Evolutionary conservation across 306 rosid species (phyloP), one percentile per base, ranked within the genome.

Genomic region (Medicago ruthenica): DNA sequence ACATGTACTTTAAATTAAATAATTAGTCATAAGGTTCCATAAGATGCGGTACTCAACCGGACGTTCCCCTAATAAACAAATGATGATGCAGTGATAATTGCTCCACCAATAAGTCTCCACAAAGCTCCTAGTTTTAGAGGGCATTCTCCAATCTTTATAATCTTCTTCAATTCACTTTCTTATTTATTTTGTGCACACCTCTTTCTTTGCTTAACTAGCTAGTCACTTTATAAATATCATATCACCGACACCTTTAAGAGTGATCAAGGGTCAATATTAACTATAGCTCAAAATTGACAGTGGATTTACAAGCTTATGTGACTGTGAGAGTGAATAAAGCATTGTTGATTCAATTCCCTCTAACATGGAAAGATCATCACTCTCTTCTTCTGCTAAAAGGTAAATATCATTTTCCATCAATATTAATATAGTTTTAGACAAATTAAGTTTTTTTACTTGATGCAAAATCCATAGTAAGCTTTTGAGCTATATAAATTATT

Each of bases 1-100:
- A 66, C 71, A 66, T 66, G 16, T 41, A 66, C 71, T 40, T 66
- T 18, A 40, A 31, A 61, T 37, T 37, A 64, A 41, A 66, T 66
- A 11, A 66, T 41, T 41, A 5, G 10, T 44, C 14, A 66, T 66
- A 40, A 20, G 18, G 11, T 62, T 34, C 44, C 67, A 34, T 31
- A 34, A 62, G 67, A 62, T 62, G 67, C 44, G 67, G 13, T 62
- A 24, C 21, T 60, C 66, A 27, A 31, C 18, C 40, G 66, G 40
- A 60, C 27, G 37, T 18, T 66, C 71, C 71, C 51, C 71, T 40
- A 66, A 66, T 66, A 66, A 66, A 66, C 54, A 66, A 65, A 66
- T 6, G 31, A 3, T 11, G 16, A 2, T 2, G 14, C 21, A 10
- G n/a, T 17, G 11, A 41, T 66, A 42, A 64, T 64, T 37, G 54